Conservation (phyloP, 202 grass and related monocot species). For the Musa balbisiana region DNA sequence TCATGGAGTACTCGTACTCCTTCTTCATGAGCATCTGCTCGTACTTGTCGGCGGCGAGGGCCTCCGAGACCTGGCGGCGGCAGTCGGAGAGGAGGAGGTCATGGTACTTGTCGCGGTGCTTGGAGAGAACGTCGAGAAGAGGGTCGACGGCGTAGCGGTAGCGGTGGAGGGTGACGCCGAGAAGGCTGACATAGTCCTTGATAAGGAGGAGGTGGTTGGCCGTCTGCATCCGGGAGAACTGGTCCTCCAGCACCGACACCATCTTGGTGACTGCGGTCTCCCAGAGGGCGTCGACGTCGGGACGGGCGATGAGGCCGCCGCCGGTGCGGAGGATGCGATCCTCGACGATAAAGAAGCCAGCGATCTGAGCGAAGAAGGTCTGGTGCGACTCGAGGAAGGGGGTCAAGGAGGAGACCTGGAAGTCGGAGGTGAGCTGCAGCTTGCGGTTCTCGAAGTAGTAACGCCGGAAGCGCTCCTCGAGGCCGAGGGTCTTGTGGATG, state of each 20-base stretch:
- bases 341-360: constrained; percentile 95
- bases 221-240: constrained; percentile 92
- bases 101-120: constrained; percentile 94
- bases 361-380: constrained; percentile 92
- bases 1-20: constrained; percentile 99
- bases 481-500: constrained; percentile 69
- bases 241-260: constrained; percentile 86
- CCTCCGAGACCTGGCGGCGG: constrained; percentile 79
- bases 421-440: constrained; percentile 91
- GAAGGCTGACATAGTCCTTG: constrained; percentile 88
- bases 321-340: constrained; percentile 83
- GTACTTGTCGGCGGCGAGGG: constrained; percentile 74
- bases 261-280: constrained; percentile 83
- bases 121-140: constrained; percentile 71
- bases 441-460: constrained; percentile 97
- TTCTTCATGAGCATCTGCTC: constrained; percentile 99
- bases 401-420: constrained; percentile 76
- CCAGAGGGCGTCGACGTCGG: constrained; percentile 82
- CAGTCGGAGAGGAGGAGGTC: constrained; percentile 89
- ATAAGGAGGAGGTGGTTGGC: constrained; percentile 91
- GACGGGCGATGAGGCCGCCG: constrained; percentile 61
- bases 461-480: constrained; percentile 75
- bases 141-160: constrained; percentile 91
- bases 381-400: constrained; percentile 98
- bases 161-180: constrained; percentile 70